These are phyloP conservation scores for Panaeolus papilionaceus DNA, from an alignment of 768 basidiomycete genomes.

Conservation along the genomic window DNA sequence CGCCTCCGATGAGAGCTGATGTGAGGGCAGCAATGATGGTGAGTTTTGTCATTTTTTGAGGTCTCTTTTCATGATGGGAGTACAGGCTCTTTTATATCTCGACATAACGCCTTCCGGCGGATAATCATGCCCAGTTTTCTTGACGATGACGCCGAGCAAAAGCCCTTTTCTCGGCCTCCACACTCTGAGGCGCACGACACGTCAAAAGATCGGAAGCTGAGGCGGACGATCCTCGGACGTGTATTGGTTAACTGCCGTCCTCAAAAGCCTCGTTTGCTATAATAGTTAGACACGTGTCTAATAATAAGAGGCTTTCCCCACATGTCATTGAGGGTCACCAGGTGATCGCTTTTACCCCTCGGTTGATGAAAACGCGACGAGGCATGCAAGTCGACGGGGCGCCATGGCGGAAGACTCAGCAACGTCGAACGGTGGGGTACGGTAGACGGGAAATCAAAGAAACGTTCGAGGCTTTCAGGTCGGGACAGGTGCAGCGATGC, in stretches of 20 bases:
- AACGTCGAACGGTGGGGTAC: not conserved
- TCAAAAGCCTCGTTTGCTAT: not conserved
- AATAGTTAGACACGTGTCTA: not conserved
- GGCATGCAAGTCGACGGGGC: not conserved
- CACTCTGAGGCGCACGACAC: not conserved
- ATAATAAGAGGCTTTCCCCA: not conserved
- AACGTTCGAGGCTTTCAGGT: no score
- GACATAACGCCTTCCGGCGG: conserved; percentile 11
- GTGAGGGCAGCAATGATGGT: conserved; percentile 1
- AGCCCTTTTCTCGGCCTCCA: conserved; percentile 42
- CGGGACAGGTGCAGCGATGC: no score
- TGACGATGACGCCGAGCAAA: conserved; percentile 37
- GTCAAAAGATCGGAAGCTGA: conserved; percentile 9
- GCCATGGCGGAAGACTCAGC: no score
- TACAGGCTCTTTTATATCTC: conserved; percentile 13
- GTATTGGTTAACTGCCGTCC: not conserved
- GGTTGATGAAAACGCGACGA: not conserved
- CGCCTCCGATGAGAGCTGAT: conserved; percentile 19
- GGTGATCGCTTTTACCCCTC: not conserved
- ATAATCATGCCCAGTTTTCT: conserved; percentile 19
- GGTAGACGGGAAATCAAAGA: no score
- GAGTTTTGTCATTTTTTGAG: conserved; percentile 7
- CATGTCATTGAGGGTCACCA: not conserved
- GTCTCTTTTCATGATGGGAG: conserved; percentile 16
- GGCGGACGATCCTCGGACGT: not conserved